Base-by-base conservation (phyloP, 2,329 filamentous ascomycete species). In the Furcasterigmium sp. region DNA sequence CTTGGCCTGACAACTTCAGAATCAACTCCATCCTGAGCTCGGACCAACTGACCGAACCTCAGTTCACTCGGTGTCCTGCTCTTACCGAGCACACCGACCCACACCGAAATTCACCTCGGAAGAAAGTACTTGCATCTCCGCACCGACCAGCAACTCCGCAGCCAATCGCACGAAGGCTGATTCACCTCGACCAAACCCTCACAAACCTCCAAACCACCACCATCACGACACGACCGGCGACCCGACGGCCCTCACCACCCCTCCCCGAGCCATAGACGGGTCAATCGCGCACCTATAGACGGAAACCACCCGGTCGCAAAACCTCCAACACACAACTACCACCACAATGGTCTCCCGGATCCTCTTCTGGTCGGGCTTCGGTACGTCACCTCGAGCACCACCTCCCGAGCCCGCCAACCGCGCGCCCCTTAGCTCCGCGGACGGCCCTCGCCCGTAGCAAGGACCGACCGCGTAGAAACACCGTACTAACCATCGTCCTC, bases 341-440 rank as follows among this genome's bases (percentile, higher is more conserved):
- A 15, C 54, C 63, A 72, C 55, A 55, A 82, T 81, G 77, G 76
- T 80, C 51, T 67, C 70, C 68, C 75, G 79, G 62, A 74, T 90
- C 64, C 72, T 89, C 64, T 90, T 91, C 76, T 91, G 87, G 87
- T 76, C 79, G 69, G 86, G 86, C 75, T 95, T 96, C 80, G 91
- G 91, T 96, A 82, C 60, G 78, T 73, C 47, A 51, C 37, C 54
- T 42, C 36, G 43, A 44, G 45, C 48, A 50, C 37, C 20, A 14
- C 15, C 23, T 34, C 14, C 10, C 18, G 36, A 28, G n/a, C 20
- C 8, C n/a, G n/a, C n/a, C n/a, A n/a, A n/a, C n/a, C n/a, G n/a
- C n/a, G n/a, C n/a, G n/a, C n/a, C n/a, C n/a, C n/a, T n/a, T n/a
- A n/a, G n/a, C n/a, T n/a, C n/a, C n/a, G n/a, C n/a, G n/a, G n/a